Evolutionary conservation across 352 stramenopile species (phyloP), one percentile per base, ranked within the genome.

Genomic region (Phytophthora brassicae): DNA sequence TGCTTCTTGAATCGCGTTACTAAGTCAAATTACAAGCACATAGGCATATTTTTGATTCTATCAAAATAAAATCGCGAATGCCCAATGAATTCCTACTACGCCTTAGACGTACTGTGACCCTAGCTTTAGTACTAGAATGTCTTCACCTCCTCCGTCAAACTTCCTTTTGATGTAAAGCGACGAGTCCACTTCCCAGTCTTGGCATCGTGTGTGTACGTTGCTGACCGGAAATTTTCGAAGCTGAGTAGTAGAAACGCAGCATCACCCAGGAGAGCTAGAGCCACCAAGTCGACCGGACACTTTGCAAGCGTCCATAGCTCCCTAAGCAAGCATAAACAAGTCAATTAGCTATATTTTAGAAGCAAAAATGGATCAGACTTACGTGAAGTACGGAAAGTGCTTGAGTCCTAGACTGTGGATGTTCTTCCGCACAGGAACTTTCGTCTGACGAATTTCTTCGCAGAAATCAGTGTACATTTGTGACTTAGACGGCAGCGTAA

Each of bases 391-490:
- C 13, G 57, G 35, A 29, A 41, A 58, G 24, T 72, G 64, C 43
- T 50, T 58, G 9, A 64, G 28, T 7, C 78, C 78, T 8, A 87
- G 60, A 26, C 70, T 57, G 43, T 87, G 78, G 4, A 87, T 52
- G 44, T 59, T 56, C 79, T 48, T 7, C 68, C 51, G 36, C 60
- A 74, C n/a, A 63, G 58, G 17, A 72, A 54, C 29, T 64, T 41
- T 23, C 38, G 33, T 50, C 12, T 60, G 41, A 20, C 41, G 42
- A 8, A 84, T 42, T 20, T 78, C 50, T 0, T 71, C 46, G 3
- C 67, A 59, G n/a, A 82, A 79, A 38, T 67, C 57, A 3, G 64
- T 49, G 35, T 78, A 73, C 78, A 88, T 86, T 22, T 70, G 56
- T 44, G 70, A 46, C 41, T 77, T 76, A 11, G 69, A 57, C 4